phyloP scores from a whole-genome alignment of 1,139 yeast genomes.

The Pichia sp. region DNA sequence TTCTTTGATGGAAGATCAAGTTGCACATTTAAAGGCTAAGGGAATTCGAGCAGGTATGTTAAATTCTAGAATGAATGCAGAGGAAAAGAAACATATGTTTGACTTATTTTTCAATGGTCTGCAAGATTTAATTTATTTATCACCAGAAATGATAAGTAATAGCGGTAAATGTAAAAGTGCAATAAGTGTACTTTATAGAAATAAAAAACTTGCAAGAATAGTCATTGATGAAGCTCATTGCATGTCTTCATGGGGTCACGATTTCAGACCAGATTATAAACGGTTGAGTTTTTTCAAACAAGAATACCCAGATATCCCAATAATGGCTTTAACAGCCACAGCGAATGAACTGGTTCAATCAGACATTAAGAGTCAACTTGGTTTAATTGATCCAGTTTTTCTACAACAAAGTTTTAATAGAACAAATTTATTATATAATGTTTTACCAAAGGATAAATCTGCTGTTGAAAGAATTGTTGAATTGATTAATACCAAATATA shows the following conservation, averaged over 20 bases:
- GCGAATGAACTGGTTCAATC: constrained; percentile 87
- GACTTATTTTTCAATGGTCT: constrained; percentile 57
- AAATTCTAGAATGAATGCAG: constrained; percentile 63
- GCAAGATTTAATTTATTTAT: constrained; percentile 72
- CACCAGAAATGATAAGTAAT: constrained; percentile 92
- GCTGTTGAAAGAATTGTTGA: constrained; percentile 56
- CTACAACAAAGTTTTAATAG: constrained; percentile 81
- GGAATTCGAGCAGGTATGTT: constrained; percentile 83
- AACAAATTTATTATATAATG: constrained; percentile 75
- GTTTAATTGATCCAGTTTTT: constrained; percentile 47
- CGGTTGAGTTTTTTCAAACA: constrained; percentile 66
- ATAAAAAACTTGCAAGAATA: constrained; percentile 62
- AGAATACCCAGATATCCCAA: constrained; percentile 71
- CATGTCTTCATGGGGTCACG: constrained; percentile 99
- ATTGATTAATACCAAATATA: constrained; percentile 45
- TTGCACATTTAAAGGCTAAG: constrained; percentile 61
- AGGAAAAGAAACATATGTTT: constrained; percentile 59
- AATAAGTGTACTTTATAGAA: constrained; percentile 49
- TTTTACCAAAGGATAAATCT: constrained; percentile 53
- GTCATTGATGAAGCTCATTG: constrained; percentile 99
- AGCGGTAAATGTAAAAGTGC: constrained; percentile 64
- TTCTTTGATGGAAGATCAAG: constrained; percentile 97
- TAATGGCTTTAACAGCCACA: constrained; percentile 96
- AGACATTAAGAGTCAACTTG: constrained; percentile 74
- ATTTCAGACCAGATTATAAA: constrained; percentile 93